phyloP scores from a whole-genome alignment of 257 asterid genomes.

The Solanum pennellii region DNA sequence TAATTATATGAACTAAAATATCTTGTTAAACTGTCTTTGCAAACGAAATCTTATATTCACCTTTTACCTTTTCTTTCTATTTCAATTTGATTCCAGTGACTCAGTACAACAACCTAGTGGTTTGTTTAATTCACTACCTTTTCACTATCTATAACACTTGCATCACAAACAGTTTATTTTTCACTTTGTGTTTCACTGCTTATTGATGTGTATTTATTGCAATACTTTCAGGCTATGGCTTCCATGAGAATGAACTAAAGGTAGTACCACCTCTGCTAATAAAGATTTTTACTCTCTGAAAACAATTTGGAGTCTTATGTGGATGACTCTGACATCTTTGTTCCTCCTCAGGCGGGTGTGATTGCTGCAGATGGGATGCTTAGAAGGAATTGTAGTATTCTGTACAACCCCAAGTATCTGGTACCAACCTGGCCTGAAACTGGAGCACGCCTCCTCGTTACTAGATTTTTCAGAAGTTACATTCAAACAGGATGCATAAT shows the following conservation, averaged over 20 bases:
- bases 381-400: slow-evolving; percentile 11
- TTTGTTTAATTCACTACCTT: neutral
- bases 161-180: neutral
- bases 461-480: slow-evolving; percentile 42
- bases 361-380: slow-evolving; percentile 61
- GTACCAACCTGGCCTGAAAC: slow-evolving; percentile 66
- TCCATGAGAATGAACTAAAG: slow-evolving; percentile 68
- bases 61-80: neutral
- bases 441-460: slow-evolving; percentile 67
- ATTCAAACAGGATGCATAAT: slow-evolving; percentile 50
- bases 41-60: neutral
- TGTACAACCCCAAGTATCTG: slow-evolving; percentile 47
- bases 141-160: neutral
- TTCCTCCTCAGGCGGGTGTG: slow-evolving; percentile 42
- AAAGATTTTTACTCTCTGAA: neutral
- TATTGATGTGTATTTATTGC: neutral
- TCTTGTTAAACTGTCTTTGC: neutral
- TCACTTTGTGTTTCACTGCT: neutral
- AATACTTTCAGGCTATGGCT: slow-evolving; percentile 52
- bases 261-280: slow-evolving; percentile 12
- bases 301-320: neutral
- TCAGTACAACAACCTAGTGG: neutral
- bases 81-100: neutral
- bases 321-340: neutral
- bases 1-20: neutral